Percentiles rank a stretch among this genome's conserved stretches.
Conservation (phyloP, 352 stramenopile species). For the Phytophthora capsici region DNA sequence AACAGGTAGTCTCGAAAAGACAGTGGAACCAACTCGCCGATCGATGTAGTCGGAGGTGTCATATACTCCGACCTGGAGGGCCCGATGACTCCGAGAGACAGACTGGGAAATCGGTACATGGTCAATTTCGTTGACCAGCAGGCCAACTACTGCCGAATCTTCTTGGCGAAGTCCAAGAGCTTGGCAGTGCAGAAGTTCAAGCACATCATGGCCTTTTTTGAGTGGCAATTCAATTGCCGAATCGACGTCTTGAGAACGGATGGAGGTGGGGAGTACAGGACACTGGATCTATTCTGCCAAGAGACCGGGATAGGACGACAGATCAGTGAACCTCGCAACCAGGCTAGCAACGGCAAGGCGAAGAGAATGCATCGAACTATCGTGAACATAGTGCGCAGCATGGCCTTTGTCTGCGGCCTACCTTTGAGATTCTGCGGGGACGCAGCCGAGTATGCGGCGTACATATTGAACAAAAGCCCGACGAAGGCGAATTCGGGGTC, state of each 20-base stretch:
- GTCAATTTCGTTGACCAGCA: too few species aligned
- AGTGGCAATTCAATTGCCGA: too few species aligned
- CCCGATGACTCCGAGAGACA: too few species aligned
- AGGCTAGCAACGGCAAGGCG: slow-evolving; percentile 34
- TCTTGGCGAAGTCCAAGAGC: too few species aligned
- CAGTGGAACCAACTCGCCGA: slow-evolving; percentile 15
- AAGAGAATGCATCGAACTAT: slow-evolving; percentile 40
- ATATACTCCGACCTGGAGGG: too few species aligned
- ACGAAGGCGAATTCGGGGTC: neutral
- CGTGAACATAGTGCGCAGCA: slow-evolving; percentile 26
- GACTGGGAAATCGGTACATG: too few species aligned
- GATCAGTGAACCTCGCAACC: slow-evolving; percentile 23
- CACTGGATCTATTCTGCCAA: too few species aligned
- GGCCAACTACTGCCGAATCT: too few species aligned
- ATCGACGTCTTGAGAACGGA: too few species aligned
- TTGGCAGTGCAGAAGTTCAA: too few species aligned
- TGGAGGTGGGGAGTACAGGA: too few species aligned
- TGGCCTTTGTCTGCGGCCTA: slow-evolving; percentile 4
- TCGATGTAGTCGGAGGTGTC: slow-evolving; percentile 1
- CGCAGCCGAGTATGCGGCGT: slow-evolving; percentile 31
- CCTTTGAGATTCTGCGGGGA: slow-evolving; percentile 27
- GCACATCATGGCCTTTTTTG: too few species aligned
- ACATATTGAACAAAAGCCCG: slow-evolving; percentile 14
- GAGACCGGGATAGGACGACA: slow-evolving; percentile 6
- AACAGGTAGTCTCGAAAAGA: slow-evolving; percentile 14